Percentiles rank a stretch among this genome's conserved stretches.
These are phyloP conservation scores for Dichotomocladium elegans DNA, from an alignment of 371 early-diverging fungal genomes.

Conservation along the genomic window DNA sequence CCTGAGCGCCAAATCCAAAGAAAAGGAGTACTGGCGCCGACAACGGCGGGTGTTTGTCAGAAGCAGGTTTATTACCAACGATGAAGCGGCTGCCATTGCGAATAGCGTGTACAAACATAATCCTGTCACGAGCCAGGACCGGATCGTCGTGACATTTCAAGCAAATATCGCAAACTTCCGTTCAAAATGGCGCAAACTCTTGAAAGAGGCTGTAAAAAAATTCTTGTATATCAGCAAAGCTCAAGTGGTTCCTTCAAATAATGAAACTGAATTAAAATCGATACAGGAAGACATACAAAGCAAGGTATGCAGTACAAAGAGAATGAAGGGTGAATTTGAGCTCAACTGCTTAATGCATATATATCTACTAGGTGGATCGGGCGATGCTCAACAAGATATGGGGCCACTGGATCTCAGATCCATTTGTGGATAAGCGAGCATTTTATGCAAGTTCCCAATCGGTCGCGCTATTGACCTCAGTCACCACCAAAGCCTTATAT, in stretches of 20 bases:
- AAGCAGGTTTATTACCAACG: constrained; percentile 28
- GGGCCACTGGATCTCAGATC: constrained; percentile 31
- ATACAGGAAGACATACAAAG: not conserved
- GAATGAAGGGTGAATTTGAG: too few relatives aligned
- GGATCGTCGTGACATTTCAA: constrained; percentile 14
- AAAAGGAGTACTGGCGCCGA: constrained; percentile 31
- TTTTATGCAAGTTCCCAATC: constrained; percentile 22
- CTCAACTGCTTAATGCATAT: not conserved
- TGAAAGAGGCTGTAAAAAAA: constrained; percentile 10
- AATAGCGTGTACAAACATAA: constrained; percentile 18
- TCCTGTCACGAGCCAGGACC: constrained; percentile 3
- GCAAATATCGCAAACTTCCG: constrained; percentile 16
- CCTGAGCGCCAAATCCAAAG: constrained; percentile 17
- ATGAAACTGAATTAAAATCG: not conserved
- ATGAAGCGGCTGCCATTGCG: constrained; percentile 23
- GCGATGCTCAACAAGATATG: constrained; percentile 19
- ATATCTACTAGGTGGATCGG: constrained; percentile 10
- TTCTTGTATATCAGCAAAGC: not conserved
- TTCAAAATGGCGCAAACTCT: constrained; percentile 15
- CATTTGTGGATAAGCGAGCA: constrained; percentile 18
- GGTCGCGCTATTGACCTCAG: constrained; percentile 15
- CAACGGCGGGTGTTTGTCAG: constrained; percentile 34
- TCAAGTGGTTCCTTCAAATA: too few relatives aligned
- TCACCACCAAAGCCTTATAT: constrained; percentile 19
- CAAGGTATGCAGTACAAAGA: not conserved